Conservation (phyloP, 768 basidiomycete species). For the Xerocomellus amylosporus region DNA sequence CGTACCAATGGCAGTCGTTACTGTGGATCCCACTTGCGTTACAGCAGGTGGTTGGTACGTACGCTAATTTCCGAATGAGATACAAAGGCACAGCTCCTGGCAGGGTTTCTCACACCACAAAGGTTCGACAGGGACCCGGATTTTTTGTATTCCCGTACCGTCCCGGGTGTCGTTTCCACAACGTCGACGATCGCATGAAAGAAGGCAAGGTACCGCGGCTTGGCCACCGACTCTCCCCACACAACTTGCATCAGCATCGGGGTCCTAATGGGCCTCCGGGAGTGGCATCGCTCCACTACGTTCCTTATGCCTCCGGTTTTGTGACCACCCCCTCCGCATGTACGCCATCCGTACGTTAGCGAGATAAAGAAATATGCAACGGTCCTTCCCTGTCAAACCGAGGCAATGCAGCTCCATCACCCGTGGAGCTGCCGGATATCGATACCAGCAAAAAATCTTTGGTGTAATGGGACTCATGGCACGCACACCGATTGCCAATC, state of each 20-base stretch:
- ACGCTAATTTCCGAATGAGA: neutral
- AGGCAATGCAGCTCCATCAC: neutral
- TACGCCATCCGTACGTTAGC: constrained; percentile 19
- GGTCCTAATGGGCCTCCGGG: neutral
- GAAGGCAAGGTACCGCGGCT: neutral
- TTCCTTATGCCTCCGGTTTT: constrained; percentile 1
- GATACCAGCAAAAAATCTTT: neutral
- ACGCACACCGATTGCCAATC: neutral
- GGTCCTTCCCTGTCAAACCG: neutral
- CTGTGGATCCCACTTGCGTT: neutral
- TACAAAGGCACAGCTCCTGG: neutral
- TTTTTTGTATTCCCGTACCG: neutral
- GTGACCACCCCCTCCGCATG: neutral
- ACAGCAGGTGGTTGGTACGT: neutral
- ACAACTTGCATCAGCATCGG: neutral
- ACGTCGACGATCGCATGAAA: constrained; percentile 1
- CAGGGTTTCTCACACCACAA: neutral
- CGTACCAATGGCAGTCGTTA: neutral
- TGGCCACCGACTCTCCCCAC: constrained; percentile 2
- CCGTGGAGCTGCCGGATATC: neutral
- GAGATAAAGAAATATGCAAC: neutral
- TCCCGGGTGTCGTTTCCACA: neutral
- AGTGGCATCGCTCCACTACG: neutral
- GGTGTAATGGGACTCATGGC: neutral
- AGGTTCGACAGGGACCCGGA: neutral